These are phyloP conservation scores for Gardenia jasminoides DNA, from an alignment of 257 asterid species.

Conservation along the genomic window DNA sequence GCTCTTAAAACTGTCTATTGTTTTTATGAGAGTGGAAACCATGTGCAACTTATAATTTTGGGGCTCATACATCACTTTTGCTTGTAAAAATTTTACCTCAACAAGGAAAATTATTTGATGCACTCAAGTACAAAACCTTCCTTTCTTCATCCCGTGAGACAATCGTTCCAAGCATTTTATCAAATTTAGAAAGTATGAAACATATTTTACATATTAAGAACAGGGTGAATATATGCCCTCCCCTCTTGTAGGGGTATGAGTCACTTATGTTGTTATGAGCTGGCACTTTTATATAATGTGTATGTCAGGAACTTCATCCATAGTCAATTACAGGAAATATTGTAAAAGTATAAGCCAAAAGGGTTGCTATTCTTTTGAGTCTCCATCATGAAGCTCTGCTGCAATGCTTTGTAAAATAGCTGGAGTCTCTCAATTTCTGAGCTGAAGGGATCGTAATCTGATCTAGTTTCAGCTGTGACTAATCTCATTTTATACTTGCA, in stretches of 20 bases:
- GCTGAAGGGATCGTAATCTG: background rate
- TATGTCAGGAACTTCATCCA: background rate
- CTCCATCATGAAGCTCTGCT: background rate
- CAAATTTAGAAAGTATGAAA: background rate
- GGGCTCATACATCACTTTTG: too few species aligned
- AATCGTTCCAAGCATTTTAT: background rate
- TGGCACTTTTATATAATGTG: background rate
- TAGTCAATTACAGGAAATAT: background rate
- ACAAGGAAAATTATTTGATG: too few species aligned
- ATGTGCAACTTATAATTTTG: background rate
- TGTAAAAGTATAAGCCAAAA: background rate
- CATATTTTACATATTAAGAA: background rate
- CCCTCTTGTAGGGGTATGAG: background rate
- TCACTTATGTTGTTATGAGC: too few species aligned
- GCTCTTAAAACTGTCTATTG: background rate
- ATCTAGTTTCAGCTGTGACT: background rate
- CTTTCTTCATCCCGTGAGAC: background rate
- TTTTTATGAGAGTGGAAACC: background rate
- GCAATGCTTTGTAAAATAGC: background rate
- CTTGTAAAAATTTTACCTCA: background rate
- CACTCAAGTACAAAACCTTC: too few species aligned
- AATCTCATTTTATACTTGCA: background rate
- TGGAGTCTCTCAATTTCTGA: background rate
- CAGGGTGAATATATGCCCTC: background rate
- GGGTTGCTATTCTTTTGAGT: background rate